Evolutionary conservation across 768 basidiomycete species (phyloP), one percentile per base, ranked within the genome.

Genomic region (Suillus americanus): DNA sequence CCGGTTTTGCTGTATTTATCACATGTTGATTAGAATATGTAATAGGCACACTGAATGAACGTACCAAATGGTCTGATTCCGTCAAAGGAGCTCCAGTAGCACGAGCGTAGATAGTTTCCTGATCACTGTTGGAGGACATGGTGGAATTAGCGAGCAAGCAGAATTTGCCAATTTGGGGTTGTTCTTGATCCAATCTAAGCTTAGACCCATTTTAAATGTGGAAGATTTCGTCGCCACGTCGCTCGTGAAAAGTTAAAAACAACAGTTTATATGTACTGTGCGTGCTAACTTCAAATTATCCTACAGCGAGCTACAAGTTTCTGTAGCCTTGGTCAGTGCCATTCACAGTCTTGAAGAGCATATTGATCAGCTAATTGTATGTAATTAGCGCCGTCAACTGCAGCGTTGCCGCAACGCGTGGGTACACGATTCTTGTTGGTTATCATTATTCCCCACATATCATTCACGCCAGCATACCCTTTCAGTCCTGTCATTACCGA

Each of bases 401-500:
- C 46, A 48, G 28, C 9, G 7, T 28, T 5, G 16, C 50, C 28
- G 16, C 48, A 53, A 9, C 12, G 14, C 35, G 20, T 55, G 25
- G 61, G 43, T 61, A 61, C 55, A 55, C 62, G 40, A 40, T 33
- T 54, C 53, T 60, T n/a, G n/a, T 40, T 35, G 30, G 13, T 66
- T 62, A 69, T 68, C 61, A 40, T 66, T 63, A 66, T 71, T 65
- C 48, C 25, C 60, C 51, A 38, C 64, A 56, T 66, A 65, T 62
- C 48, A 65, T 18, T 59, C 54, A 62, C 62, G 60, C 40, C 63
- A 45, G 48, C 60, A 37, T 10, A 61, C 33, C 37, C 51, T 23
- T 65, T 54, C 70, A 60, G 18, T 64, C 63, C 48, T 63, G 61
- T 64, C 64, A 12, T 62, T 63, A 64, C 62, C 28, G 37, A n/a